Percentiles rank a stretch among this genome's conserved stretches.
Evolutionary conservation across 164 flowering plant species (phyloP).

Genomic region (Piper betle): DNA sequence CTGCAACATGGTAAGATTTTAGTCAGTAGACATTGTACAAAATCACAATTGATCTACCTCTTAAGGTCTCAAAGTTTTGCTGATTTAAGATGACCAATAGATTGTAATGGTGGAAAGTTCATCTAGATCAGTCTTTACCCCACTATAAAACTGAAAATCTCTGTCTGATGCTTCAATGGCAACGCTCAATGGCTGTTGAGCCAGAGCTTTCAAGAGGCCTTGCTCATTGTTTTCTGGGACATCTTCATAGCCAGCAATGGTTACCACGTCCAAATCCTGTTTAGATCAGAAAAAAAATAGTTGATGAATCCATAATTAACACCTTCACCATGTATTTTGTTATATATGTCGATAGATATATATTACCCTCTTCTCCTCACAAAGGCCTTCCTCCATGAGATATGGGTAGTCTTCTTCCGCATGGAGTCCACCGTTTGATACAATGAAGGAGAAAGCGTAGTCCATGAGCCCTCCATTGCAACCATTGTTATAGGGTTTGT

Average conservation of each 20-base stretch:
- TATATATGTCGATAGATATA: no score
- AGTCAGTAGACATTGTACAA: neutral
- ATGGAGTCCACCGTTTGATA: slow-evolving; percentile 43
- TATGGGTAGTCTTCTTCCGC: slow-evolving; percentile 72
- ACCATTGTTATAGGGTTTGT: slow-evolving; percentile 48
- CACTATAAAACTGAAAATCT: slow-evolving; percentile 87
- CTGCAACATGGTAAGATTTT: slow-evolving; percentile 19
- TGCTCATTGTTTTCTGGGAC: slow-evolving; percentile 45
- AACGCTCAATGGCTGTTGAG: slow-evolving; percentile 83
- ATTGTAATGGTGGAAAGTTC: no score
- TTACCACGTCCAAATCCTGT: slow-evolving; percentile 22
- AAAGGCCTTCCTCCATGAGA: slow-evolving; percentile 52
- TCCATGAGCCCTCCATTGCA: slow-evolving; percentile 85
- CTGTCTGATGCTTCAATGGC: slow-evolving; percentile 87
- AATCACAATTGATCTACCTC: no score
- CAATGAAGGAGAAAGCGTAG: slow-evolving; percentile 56
- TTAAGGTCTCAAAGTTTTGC: no score
- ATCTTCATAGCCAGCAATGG: slow-evolving; percentile 45
- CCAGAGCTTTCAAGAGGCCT: slow-evolving; percentile 71
- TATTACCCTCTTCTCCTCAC: slow-evolving; percentile 39
- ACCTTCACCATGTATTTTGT: neutral
- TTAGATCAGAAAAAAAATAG: neutral
- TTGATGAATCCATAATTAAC: neutral
- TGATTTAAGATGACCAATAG: no score
- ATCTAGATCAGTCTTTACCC: slow-evolving; percentile 37